Percentiles rank a stretch among this genome's conserved stretches.
Conservation (phyloP, 495 filamentous ascomycete genomes). For the Tuber brumale region DNA sequence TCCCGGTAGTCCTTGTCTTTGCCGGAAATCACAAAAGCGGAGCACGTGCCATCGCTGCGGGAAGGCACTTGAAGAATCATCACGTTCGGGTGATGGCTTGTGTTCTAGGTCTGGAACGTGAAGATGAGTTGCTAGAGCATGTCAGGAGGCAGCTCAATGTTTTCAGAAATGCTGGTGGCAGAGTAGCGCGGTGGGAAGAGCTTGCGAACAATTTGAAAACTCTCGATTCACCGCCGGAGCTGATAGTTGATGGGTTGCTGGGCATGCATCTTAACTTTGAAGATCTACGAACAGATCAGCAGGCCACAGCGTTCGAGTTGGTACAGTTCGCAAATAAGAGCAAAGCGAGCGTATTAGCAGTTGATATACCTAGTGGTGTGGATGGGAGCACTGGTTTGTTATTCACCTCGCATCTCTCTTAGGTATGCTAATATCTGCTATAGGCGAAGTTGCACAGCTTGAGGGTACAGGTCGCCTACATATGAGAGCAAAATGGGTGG, state of each 20-base stretch:
- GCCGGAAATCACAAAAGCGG: conserved; percentile 85
- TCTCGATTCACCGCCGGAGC: conserved; percentile 58
- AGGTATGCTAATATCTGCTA: conserved; percentile 15
- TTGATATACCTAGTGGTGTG: conserved; percentile 82
- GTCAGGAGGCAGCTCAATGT: conserved; percentile 68
- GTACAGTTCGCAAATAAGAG: conserved; percentile 82
- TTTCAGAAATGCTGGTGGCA: conserved; percentile 69
- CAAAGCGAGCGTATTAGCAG: conserved; percentile 67
- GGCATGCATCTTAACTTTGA: conserved; percentile 78
- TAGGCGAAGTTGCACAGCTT: conserved; percentile 51
- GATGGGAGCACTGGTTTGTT: conserved; percentile 66
- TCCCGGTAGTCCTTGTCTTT: conserved; percentile 68
- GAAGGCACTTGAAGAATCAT: conserved; percentile 76
- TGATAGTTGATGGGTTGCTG: conserved; percentile 84
- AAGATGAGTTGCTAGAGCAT: conserved; percentile 60
- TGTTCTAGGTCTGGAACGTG: conserved; percentile 70
- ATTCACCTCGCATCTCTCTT: conserved; percentile 32
- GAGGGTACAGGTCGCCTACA: conserved; percentile 64
- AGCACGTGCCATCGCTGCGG: conserved; percentile 74
- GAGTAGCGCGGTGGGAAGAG: conserved; percentile 55
- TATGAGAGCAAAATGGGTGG: conserved; percentile 67
- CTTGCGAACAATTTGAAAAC: conserved; percentile 51
- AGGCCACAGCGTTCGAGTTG: conserved; percentile 71
- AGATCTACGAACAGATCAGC: conserved; percentile 71
- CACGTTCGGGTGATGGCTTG: conserved; percentile 71